Evolutionary conservation across 768 basidiomycete species (phyloP), one percentile per base, ranked within the genome.

Genomic region (Holtermannia corniformis): DNA sequence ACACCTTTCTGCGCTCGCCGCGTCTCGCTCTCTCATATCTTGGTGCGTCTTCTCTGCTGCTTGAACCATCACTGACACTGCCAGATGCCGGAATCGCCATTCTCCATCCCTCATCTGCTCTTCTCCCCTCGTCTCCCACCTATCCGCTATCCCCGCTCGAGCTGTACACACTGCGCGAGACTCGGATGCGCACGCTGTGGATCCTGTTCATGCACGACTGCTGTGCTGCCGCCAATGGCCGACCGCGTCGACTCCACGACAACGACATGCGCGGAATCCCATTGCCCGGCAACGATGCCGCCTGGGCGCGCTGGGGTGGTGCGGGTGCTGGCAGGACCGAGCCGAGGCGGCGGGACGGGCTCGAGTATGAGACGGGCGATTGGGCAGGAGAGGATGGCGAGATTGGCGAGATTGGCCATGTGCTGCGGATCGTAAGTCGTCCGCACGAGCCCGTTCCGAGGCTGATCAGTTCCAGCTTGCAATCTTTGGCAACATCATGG

Each of bases 361-460:
- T 68, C 20, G 37, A 27, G 1, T 32, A 46, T 3, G 60, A 63
- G 10, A 51, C 58, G 44, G 63, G 63, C 14, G 54, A 58, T 51
- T 67, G 68, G 65, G 16, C 41, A 26, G 60, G 53, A 0, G 65
- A 63, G 2, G 67, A 61, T 23, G 67, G 60, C 20, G 53, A 60
- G 21, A 53, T 72, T 13, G 68, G 70, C 12, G 70, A 72, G 41
- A 51, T 72, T 12, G 70, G 68, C 26, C 68, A 72, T 50, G 59
- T 68, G 12, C 41, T 72, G 32, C 53, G 70, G n/a, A 63, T 70
- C 20, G 68, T 72, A 44, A 52, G 70, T 68, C 14, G 19, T 11
- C n/a, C 27, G 22, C 13, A 14, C 2, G 2, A 46, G n/a, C n/a
- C n/a, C n/a, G n/a, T n/a, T n/a, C n/a, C n/a, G 28, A 27, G 1